These are phyloP conservation scores for Cucurbita argyrosperma DNA, from an alignment of 306 rosid species.

Conservation along the genomic window DNA sequence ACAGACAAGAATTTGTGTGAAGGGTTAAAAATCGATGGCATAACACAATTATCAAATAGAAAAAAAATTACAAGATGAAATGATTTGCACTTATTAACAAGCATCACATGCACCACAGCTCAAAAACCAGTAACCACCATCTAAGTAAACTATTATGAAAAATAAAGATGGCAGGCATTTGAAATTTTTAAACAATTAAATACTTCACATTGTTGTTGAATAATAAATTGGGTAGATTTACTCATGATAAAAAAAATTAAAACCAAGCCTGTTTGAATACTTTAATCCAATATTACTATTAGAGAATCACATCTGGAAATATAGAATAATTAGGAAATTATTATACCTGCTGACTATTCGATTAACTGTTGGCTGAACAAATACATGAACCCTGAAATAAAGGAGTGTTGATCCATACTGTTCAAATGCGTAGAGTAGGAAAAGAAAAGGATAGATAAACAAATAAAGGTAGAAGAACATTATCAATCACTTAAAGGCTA, in stretches of 20 bases:
- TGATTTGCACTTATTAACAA: neutral
- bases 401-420: neutral
- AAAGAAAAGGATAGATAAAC: neutral
- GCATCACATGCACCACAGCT: neutral
- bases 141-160: neutral
- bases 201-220: neutral
- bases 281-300: neutral
- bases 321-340: neutral
- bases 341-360: slow-evolving; percentile 80
- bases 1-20: neutral
- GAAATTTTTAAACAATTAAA: neutral
- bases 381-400: slow-evolving; percentile 72
- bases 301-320: neutral
- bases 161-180: neutral
- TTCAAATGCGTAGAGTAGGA: neutral
- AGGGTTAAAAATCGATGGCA: neutral
- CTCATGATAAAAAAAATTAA: neutral
- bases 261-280: neutral
- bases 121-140: neutral
- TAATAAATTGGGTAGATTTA: neutral
- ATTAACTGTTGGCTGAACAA: slow-evolving; percentile 77
- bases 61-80: neutral
- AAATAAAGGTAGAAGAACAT: neutral
- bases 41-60: neutral
- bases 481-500: neutral